Evolutionary conservation across 331 rosid genomes (phyloP).

Genomic region (Acacia pycnantha): DNA sequence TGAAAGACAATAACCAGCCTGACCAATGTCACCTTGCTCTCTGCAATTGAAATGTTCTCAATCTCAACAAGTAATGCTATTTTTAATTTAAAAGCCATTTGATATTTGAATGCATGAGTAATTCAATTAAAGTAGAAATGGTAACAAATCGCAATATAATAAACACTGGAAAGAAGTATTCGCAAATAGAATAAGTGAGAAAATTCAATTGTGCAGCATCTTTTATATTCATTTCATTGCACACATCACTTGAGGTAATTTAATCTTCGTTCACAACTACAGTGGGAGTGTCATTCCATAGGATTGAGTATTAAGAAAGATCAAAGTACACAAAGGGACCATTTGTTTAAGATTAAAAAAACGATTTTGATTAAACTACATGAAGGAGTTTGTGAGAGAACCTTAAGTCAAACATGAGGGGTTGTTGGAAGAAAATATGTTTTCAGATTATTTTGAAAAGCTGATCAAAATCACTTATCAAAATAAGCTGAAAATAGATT

Average conservation of each 20-base stretch:
- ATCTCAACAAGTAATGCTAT: constrained; percentile 13
- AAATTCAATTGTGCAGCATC: background rate
- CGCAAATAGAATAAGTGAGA: constrained; percentile 1
- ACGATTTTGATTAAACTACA: background rate
- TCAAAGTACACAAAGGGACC: constrained; percentile 1
- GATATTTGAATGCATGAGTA: constrained; percentile 1
- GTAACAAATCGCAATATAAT: background rate
- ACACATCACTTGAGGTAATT: background rate
- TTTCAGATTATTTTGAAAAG: background rate
- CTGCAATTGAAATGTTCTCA: constrained; percentile 38
- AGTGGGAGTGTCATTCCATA: constrained; percentile 8
- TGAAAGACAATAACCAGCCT: constrained; percentile 69
- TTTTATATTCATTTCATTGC: background rate
- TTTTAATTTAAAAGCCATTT: constrained; percentile 11
- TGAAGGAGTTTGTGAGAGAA: background rate
- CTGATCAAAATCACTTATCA: background rate
- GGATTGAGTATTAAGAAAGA: constrained; percentile 23
- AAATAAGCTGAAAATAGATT: background rate
- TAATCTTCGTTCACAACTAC: constrained; percentile 14
- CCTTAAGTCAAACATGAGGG: background rate
- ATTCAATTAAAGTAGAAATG: constrained; percentile 1
- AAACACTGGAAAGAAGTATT: background rate
- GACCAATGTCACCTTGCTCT: constrained; percentile 58
- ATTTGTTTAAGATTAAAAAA: background rate
- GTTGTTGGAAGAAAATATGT: background rate